Base-by-base conservation (phyloP, 176 grass and related monocot genomes). In the Chrysopogon serrulatus region DNA sequence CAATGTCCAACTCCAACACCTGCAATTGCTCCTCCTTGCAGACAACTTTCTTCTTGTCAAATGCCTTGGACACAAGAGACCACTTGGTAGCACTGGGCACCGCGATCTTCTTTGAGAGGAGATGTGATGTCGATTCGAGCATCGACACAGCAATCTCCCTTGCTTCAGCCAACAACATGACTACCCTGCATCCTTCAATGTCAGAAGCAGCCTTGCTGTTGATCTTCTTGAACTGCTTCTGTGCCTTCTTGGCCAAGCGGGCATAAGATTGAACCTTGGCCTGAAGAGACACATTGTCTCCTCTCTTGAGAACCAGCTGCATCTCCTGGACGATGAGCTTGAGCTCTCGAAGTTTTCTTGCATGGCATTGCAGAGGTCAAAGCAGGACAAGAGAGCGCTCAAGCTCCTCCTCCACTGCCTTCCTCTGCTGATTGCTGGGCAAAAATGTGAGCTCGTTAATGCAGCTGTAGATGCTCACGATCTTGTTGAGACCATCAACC, bases 321-420 rank as follows among this genome's bases (percentile, higher is more conserved):
- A 90, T 57, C 9, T 83, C 74, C 47, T 81, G 86, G 39, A 86
- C 43, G 17, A n/a, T 54, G 31, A 17, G 24, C 65, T 86, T 94
- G 47, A 83, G 63, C 30, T 78, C 65, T 5, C 21, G 13, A 91
- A 88, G 74, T n/a, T 77, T 37, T 84, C 75, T 37, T 85, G 80
- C 75, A 88, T 51, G 18, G 57, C 33, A 10, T 56, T 77, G 54
- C 86, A 94, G 68, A 88, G 75, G 57, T 94, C 92, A 26, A n/a
- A 94, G 48, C 2, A 88, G 68, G 43, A 56, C 21, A 15, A 91
- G 77, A 24, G 92, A 94, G 27, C 5, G 33, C 49, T 89, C 86
- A 11, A 81, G 73, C 70, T 94, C 88, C 48, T 69, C 59, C 72
- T 97, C 89, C 16, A 97, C 34, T 63, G 62, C 68, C 63, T 82